These are phyloP conservation scores for Leucaena leucocephala DNA, from an alignment of 306 rosid genomes.

Conservation along the genomic window DNA sequence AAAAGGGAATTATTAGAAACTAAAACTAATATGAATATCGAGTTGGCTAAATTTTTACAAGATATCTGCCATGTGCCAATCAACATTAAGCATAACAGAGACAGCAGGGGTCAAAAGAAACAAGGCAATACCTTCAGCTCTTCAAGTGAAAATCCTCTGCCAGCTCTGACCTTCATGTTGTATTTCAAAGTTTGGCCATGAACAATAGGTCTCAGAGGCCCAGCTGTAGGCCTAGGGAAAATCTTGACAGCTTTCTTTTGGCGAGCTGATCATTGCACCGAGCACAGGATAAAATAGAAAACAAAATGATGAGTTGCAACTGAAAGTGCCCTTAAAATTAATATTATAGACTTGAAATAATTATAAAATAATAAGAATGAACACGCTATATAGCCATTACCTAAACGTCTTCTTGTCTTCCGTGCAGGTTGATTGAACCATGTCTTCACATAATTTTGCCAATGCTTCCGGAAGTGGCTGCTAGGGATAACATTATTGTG, in stretches of 20 bases:
- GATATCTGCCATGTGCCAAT: conserved; percentile 1
- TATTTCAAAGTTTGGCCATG: conserved; percentile 69
- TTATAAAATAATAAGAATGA: neutral
- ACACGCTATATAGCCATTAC: conserved; percentile 20
- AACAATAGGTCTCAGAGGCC: conserved; percentile 61
- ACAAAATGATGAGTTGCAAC: neutral
- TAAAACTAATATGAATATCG: neutral
- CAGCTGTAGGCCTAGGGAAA: conserved; percentile 62
- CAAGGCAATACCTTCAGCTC: conserved; percentile 52
- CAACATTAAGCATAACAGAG: neutral
- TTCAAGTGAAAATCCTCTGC: conserved; percentile 60
- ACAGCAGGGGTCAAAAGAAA: neutral
- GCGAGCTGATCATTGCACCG: conserved; percentile 45
- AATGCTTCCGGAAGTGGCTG: conserved; percentile 64
- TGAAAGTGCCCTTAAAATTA: neutral
- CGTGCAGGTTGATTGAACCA: conserved; percentile 71
- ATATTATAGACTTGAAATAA: neutral
- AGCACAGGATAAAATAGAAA: neutral
- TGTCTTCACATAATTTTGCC: conserved; percentile 67
- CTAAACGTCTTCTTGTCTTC: conserved; percentile 64
- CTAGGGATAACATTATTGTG: conserved; percentile 65
- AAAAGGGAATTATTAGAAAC: neutral
- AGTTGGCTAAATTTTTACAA: neutral
- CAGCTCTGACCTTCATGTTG: conserved; percentile 67
- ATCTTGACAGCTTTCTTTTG: conserved; percentile 68